phyloP scores from a whole-genome alignment of 129 eudicot species.

The Saposhnikovia divaricata region DNA sequence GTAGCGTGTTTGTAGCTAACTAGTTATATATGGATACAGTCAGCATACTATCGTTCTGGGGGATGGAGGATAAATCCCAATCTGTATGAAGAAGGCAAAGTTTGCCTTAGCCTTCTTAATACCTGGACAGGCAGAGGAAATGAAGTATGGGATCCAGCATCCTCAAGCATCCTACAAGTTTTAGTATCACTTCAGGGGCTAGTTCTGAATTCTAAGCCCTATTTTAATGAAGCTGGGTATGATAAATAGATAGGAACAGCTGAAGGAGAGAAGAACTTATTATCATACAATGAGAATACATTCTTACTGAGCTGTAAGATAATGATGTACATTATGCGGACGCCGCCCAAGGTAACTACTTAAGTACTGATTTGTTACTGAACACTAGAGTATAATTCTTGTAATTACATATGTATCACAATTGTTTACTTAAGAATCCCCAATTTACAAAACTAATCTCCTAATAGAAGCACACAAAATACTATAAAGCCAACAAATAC shows the following conservation, averaged over 20 bases:
- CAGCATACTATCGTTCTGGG: too few species aligned
- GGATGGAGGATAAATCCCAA: too few species aligned
- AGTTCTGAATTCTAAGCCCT: slow-evolving; percentile 86
- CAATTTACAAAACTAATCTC: too few species aligned
- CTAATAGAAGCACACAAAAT: too few species aligned
- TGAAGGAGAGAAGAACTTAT: slow-evolving; percentile 94
- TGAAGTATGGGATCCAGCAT: slow-evolving; percentile 93
- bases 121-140: slow-evolving; percentile 98
- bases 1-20: too few species aligned
- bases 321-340: slow-evolving; percentile 84
- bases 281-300: slow-evolving; percentile 93
- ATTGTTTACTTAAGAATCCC: too few species aligned
- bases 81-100: too few species aligned
- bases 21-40: too few species aligned
- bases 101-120: slow-evolving; percentile 71
- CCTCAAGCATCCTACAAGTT: slow-evolving; percentile 96
- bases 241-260: slow-evolving; percentile 94
- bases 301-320: slow-evolving; percentile 95
- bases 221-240: slow-evolving; percentile 98
- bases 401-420: too few species aligned
- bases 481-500: too few species aligned
- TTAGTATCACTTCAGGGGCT: slow-evolving; percentile 97
- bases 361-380: background rate
- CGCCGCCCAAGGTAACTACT: slow-evolving; percentile 78
- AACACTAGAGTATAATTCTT: too few species aligned